Conservation (phyloP, 805 yeast genomes). For the Pichia californica region DNA sequence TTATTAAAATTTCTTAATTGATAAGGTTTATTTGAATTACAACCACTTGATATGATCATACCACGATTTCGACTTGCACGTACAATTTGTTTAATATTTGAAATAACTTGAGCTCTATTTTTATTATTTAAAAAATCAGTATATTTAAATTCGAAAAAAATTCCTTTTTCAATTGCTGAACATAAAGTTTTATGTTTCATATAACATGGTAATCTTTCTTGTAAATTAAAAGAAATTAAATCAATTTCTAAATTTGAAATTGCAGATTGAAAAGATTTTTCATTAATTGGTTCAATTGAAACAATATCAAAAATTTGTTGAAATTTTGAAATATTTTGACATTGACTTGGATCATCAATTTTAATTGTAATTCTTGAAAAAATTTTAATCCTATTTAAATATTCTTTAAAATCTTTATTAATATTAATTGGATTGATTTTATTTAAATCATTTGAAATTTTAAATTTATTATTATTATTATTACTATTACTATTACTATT, state of each 20-base stretch:
- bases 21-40: conserved; percentile 36
- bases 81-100: conserved; percentile 66
- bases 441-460: conserved; percentile 42
- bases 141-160: conserved; percentile 75
- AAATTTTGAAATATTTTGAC: conserved; percentile 49
- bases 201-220: conserved; percentile 62
- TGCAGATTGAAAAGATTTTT: conserved; percentile 69
- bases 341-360: conserved; percentile 71
- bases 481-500: too few relatives aligned
- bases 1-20: conserved; percentile 66
- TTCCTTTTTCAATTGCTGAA: conserved; percentile 76
- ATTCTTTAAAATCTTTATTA: conserved; percentile 27
- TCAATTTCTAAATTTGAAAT: conserved; percentile 77
- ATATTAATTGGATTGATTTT: conserved; percentile 38
- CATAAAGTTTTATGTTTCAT: conserved; percentile 80
- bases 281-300: conserved; percentile 75
- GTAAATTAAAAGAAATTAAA: conserved; percentile 65
- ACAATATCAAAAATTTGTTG: conserved; percentile 60
- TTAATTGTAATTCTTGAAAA: conserved; percentile 70
- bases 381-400: conserved; percentile 35
- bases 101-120: conserved; percentile 54
- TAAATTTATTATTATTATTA: conserved; percentile 43
- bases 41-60: conserved; percentile 73
- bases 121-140: conserved; percentile 38
- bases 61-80: conserved; percentile 82